Evolutionary conservation across 805 yeast species (phyloP).

Genomic region (Phaffomyces opuntiae): DNA sequence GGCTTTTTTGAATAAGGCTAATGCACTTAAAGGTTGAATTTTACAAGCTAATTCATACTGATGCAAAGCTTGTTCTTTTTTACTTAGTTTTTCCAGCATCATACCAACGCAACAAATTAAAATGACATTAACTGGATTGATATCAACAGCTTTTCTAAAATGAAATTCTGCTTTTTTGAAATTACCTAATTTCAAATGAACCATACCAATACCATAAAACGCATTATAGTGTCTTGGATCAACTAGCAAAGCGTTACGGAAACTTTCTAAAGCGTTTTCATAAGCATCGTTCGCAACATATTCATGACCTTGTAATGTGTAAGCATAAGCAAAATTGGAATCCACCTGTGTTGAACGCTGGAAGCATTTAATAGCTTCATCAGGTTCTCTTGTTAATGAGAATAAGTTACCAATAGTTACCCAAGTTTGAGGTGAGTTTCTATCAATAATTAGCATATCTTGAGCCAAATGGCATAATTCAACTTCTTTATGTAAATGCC

Average conservation of each 20-base stretch:
- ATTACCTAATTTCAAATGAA: constrained; percentile 79
- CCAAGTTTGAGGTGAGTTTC: constrained; percentile 81
- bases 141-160: constrained; percentile 78
- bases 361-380: constrained; percentile 84
- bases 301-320: constrained; percentile 93
- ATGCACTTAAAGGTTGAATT: constrained; percentile 77
- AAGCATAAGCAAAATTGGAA: constrained; percentile 74
- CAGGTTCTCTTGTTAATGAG: constrained; percentile 76
- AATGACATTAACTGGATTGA: constrained; percentile 87
- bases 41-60: constrained; percentile 80
- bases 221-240: constrained; percentile 90
- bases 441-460: constrained; percentile 62
- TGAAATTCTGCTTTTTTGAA: constrained; percentile 77
- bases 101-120: constrained; percentile 90
- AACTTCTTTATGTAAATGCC: constrained; percentile 84
- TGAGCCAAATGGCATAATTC: constrained; percentile 78
- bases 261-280: constrained; percentile 80
- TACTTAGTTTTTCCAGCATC: constrained; percentile 74
- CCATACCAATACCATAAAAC: constrained; percentile 93
- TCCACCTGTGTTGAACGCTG: constrained; percentile 67
- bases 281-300: constrained; percentile 80
- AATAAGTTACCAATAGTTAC: constrained; percentile 84
- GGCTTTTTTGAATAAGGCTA: constrained; percentile 85
- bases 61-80: constrained; percentile 62
- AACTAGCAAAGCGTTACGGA: constrained; percentile 66